A percentile compares a stretch with the other conserved stretches of the same genome.
These are phyloP conservation scores for Lichtheimia ramosa DNA, from an alignment of 371 early-diverging fungal species.

Conservation along the genomic window DNA sequence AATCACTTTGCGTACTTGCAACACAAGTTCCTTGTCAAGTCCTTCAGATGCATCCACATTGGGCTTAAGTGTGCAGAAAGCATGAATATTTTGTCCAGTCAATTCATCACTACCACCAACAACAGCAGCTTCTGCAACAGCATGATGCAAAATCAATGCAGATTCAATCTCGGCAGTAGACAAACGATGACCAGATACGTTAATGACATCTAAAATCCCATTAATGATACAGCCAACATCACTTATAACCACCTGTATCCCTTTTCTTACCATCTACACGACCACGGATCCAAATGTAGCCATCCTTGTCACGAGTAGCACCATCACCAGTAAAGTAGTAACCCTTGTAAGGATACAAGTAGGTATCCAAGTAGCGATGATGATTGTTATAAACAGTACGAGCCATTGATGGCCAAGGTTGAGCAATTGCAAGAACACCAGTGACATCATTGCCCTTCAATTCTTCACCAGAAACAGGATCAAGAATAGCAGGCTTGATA, in stretches of 20 bases:
- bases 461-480: constrained; percentile 81
- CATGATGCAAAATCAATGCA: constrained; percentile 72
- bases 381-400: constrained; percentile 91
- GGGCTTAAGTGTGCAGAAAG: constrained; percentile 76
- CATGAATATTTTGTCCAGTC: constrained; percentile 87
- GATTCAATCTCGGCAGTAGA: constrained; percentile 97
- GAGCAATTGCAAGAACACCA: constrained; percentile 86
- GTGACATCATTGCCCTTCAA: constrained; percentile 72
- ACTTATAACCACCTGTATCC: neutral
- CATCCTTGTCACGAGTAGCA: constrained; percentile 87
- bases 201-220: constrained; percentile 80
- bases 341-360: constrained; percentile 84
- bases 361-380: constrained; percentile 86
- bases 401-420: constrained; percentile 95
- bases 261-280: constrained; percentile 75
- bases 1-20: constrained; percentile 86
- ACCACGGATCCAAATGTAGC: constrained; percentile 93
- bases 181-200: constrained; percentile 98
- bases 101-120: constrained; percentile 92
- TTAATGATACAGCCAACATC: neutral
- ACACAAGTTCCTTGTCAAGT: constrained; percentile 64
- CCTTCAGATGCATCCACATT: constrained; percentile 39
- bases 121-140: constrained; percentile 94
- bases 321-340: constrained; percentile 93
- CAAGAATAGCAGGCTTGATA: constrained; percentile 83